phyloP scores from a whole-genome alignment of 2,329 filamentous ascomycete species.

The Akanthomyces lecanii region DNA sequence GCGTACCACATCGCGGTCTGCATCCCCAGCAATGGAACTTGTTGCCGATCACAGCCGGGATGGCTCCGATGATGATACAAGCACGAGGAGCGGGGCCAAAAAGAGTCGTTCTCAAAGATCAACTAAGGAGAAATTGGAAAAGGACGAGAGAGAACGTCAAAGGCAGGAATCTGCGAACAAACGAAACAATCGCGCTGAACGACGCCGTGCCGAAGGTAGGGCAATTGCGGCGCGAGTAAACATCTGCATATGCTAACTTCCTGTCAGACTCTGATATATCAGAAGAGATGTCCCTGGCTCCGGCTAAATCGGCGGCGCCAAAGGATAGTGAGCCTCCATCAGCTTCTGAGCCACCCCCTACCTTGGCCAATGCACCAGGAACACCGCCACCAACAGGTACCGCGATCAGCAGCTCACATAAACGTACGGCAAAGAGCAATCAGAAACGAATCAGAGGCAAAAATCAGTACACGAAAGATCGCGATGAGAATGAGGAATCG shows the following conservation, averaged over 20 bases:
- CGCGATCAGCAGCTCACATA: constrained; percentile 46
- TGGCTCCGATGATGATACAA: constrained; percentile 69
- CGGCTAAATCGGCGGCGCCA: constrained; percentile 25
- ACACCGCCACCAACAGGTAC: constrained; percentile 44
- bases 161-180: constrained; percentile 72
- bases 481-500: constrained; percentile 57
- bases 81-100: constrained; percentile 49
- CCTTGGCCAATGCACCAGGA: constrained; percentile 30
- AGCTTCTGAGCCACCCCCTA: constrained; percentile 27
- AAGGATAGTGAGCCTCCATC: constrained; percentile 30
- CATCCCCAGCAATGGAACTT: constrained; percentile 48
- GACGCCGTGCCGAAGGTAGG: constrained; percentile 75
- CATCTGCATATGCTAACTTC: constrained; percentile 17
- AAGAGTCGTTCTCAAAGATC: constrained; percentile 58
- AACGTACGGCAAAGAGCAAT: constrained; percentile 56
- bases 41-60: constrained; percentile 49
- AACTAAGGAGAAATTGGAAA: constrained; percentile 60
- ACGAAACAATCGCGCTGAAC: constrained; percentile 76
- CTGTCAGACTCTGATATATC: constrained; percentile 64
- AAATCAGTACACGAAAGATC: constrained; percentile 79
- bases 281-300: constrained; percentile 59
- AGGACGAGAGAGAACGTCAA: constrained; percentile 70
- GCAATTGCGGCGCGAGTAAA: background rate
- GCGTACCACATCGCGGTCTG: constrained; percentile 73
- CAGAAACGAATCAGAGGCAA: constrained; percentile 66